Conservation (phyloP, 768 basidiomycete genomes). For the Kwoniella botswanensis region DNA sequence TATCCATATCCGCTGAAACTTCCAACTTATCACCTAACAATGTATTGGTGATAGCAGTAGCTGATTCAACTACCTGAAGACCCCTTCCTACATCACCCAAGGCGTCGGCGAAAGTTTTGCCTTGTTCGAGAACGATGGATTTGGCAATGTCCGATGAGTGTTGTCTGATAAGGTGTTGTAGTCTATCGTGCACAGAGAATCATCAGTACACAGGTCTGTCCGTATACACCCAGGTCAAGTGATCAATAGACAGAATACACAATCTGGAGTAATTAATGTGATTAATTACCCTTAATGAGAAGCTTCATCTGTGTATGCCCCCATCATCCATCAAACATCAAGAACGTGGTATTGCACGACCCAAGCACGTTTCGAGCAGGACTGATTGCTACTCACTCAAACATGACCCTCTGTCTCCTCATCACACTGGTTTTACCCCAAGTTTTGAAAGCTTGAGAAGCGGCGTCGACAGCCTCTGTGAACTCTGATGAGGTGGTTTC, state of each 20-base stretch:
- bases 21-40: conserved; percentile 92
- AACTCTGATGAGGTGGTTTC: conserved; percentile 85
- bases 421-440: conserved; percentile 88
- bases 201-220: background rate
- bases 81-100: conserved; percentile 93
- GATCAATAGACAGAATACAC: too few species aligned
- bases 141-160: conserved; percentile 83
- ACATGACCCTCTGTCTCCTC: conserved; percentile 80
- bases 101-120: conserved; percentile 92
- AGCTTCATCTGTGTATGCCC: background rate
- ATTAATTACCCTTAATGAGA: background rate
- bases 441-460: conserved; percentile 80
- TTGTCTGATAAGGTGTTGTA: conserved; percentile 83
- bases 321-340: background rate
- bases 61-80: conserved; percentile 68
- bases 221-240: background rate
- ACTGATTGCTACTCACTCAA: conserved; percentile 70
- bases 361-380: background rate
- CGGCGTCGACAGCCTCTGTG: conserved; percentile 78
- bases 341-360: background rate
- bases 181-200: conserved; percentile 61
- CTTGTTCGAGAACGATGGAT: conserved; percentile 93
- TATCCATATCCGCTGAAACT: conserved; percentile 92
- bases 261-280: too few species aligned
- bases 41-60: conserved; percentile 78